Evolutionary conservation across 768 basidiomycete genomes (phyloP), one percentile per base, ranked within the genome.

Genomic region (Leucogyrophana mollusca): DNA sequence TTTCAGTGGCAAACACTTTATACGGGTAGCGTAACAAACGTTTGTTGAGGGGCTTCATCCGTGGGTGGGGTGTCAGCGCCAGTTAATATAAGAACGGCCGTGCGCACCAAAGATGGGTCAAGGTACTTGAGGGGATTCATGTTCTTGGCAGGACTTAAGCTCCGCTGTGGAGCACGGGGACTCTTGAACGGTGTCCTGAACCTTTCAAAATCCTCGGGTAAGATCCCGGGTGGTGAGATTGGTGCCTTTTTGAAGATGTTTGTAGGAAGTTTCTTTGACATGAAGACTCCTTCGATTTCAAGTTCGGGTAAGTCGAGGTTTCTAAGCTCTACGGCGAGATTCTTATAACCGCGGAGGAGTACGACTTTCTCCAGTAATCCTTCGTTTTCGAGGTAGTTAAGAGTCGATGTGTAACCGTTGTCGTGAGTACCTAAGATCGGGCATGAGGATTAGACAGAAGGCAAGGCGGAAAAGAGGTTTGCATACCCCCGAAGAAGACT

Each of bases 401-500:
- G 59, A 8, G 64, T 68, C 14, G 70, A 62, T 24, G 60, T 58
- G 55, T 73, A 73, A 4, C 73, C 71, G 51, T 71, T 71, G 52
- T 74, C 72, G 51, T 74, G 72, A 3, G 61, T 61, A 13, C 66
- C 63, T 63, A 25, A 41, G 18, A 25, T 27, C 6, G 17, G 4
- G 23, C 34, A 4, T 9, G 37, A 13, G 7, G 43, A 46, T 16
- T 20, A 46, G 25, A 7, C 25, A 23, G 1, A 9, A 8, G 14
- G 33, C 1, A 16, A 7, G 17, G 22, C 11, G 21, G 46, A 21
- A 17, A 16, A 34, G n/a, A 32, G 34, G 14, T 32, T n/a, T n/a
- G n/a, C 64, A 16, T 43, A 58, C 69, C 67, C 40, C 68, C 73
- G 34, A 74, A 71, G 59, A 71, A 72, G 11, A 74, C 64, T 40